These are phyloP conservation scores for Gaultheria prostrata DNA, from an alignment of 148 eudicot species.

Conservation along the genomic window DNA sequence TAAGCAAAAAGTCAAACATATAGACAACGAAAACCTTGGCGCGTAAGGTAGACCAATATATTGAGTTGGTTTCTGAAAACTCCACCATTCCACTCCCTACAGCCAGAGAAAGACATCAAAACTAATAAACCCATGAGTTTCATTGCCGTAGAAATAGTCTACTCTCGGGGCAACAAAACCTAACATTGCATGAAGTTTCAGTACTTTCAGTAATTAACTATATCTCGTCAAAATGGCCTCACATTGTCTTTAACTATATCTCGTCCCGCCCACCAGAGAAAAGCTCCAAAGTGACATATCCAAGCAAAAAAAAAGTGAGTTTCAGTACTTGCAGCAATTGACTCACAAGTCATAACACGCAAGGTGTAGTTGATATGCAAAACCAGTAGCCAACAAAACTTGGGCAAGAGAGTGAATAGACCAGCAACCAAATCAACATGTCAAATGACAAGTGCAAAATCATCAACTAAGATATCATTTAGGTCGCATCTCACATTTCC, in stretches of 20 bases:
- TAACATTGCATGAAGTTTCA: too few species aligned
- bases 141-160: too few species aligned
- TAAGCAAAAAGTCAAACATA: too few species aligned
- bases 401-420: not conserved
- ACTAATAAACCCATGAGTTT: too few species aligned
- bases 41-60: too few species aligned
- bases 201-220: too few species aligned
- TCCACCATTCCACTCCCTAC: too few species aligned
- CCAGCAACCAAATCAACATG: not conserved
- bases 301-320: not conserved
- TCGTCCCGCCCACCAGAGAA: conserved; percentile 95
- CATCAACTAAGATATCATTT: not conserved
- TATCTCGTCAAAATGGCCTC: conserved; percentile 40
- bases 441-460: not conserved
- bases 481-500: not conserved
- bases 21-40: too few species aligned
- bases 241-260: conserved; percentile 80
- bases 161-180: too few species aligned
- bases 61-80: too few species aligned
- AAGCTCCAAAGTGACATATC: conserved; percentile 44
- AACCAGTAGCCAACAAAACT: not conserved
- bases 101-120: too few species aligned
- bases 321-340: not conserved
- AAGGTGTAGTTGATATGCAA: not conserved
- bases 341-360: not conserved